These are phyloP conservation scores for Cyclotella baltica DNA, from an alignment of 108 stramenopile species.

Conservation along the genomic window DNA sequence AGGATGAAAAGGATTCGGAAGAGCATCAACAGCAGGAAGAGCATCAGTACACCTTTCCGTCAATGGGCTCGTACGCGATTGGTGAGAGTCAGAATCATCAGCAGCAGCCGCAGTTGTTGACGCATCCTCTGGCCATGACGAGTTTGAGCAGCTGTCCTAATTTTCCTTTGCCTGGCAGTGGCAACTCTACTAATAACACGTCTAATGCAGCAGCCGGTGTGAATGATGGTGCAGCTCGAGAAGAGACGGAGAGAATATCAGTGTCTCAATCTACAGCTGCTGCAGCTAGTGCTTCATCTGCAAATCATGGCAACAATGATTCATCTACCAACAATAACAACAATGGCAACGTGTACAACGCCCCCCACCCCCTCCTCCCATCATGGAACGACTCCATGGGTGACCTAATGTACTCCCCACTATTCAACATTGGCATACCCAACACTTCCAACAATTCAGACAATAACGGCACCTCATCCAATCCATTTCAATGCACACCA, in stretches of 20 bases:
- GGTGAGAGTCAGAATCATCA: background rate
- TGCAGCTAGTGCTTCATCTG: background rate
- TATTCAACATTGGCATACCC: background rate
- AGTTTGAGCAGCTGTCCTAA: slow-evolving; percentile 40
- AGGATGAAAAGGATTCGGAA: background rate
- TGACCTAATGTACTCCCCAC: slow-evolving; percentile 4
- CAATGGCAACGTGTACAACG: background rate
- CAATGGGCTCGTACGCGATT: background rate
- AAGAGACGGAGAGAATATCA: background rate
- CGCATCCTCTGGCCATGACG: slow-evolving; percentile 43
- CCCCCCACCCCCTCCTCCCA: background rate
- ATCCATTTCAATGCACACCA: slow-evolving; percentile 1
- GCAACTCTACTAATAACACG: slow-evolving; percentile 3
- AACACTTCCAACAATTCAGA: slow-evolving; percentile 12
- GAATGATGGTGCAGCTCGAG: background rate
- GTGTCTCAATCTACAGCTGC: background rate
- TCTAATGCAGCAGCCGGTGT: background rate
- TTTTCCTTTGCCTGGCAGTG: background rate
- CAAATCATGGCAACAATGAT: background rate
- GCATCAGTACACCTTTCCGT: background rate
- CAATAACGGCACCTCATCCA: background rate
- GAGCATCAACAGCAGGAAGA: background rate
- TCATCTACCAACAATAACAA: background rate
- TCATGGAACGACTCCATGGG: slow-evolving; percentile 15
- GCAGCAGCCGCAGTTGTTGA: background rate